A percentile compares a stretch with the other conserved stretches of the same genome.
Evolutionary conservation across 352 stramenopile species (phyloP).

Genomic region (Pythium aphanidermatum): DNA sequence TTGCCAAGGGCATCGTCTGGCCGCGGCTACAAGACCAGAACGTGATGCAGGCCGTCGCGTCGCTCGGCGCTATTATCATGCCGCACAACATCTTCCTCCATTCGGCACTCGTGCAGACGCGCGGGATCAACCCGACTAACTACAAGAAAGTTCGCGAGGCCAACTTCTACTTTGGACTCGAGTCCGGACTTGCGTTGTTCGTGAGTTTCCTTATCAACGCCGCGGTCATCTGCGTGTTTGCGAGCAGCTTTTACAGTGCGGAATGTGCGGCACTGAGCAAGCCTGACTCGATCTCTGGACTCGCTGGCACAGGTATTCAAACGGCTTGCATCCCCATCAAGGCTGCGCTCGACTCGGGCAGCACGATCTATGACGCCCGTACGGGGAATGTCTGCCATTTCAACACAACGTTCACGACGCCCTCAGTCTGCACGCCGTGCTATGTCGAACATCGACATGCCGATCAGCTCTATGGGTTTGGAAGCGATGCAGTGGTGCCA

Average conservation of each 20-base stretch:
- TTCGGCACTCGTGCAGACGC: conserved; percentile 83
- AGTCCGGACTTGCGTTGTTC: conserved; percentile 75
- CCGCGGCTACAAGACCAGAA: conserved; percentile 58
- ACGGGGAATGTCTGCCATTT: conserved; percentile 50
- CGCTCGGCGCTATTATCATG: conserved; percentile 92
- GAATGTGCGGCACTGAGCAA: conserved; percentile 41
- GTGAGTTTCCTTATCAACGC: conserved; percentile 91
- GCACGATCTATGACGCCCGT: conserved; percentile 54
- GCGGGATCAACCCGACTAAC: conserved; percentile 19
- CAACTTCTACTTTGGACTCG: conserved; percentile 85
- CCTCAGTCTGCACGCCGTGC: conserved; percentile 31
- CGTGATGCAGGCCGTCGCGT: conserved; percentile 60
- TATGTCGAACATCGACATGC: conserved; percentile 33
- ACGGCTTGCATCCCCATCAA: conserved; percentile 56
- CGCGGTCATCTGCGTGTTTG: conserved; percentile 85
- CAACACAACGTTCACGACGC: neutral
- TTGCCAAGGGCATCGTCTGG: conserved; percentile 66
- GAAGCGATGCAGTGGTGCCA: conserved; percentile 2
- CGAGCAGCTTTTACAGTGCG: conserved; percentile 83
- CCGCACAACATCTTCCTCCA: conserved; percentile 96
- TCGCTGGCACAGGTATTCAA: conserved; percentile 48
- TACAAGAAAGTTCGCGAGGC: conserved; percentile 37
- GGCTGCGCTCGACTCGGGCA: conserved; percentile 40
- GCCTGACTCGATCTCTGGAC: conserved; percentile 42
- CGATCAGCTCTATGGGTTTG: conserved; percentile 11